These are phyloP conservation scores for Astrothelium subdiscretum DNA, from an alignment of 495 filamentous ascomycete species.

Conservation along the genomic window DNA sequence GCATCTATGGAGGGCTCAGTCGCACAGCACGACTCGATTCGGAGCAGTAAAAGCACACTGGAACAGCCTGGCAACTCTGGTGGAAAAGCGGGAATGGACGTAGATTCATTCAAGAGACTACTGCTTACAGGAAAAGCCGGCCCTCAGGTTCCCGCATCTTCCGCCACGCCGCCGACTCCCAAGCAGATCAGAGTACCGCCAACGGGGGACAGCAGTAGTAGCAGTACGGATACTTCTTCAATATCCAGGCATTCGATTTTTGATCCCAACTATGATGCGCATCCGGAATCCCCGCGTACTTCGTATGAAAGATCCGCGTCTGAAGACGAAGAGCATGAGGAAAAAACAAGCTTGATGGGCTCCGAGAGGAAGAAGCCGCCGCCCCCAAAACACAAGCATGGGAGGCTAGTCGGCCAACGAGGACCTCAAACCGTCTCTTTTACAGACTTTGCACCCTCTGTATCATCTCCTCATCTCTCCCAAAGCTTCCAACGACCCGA, in stretches of 20 bases:
- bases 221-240: slow-evolving; percentile 29
- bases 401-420: slow-evolving; percentile 15
- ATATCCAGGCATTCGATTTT: slow-evolving; percentile 27
- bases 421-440: slow-evolving; percentile 29
- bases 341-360: slow-evolving; percentile 19
- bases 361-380: slow-evolving; percentile 10
- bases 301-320: slow-evolving; percentile 21
- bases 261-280: slow-evolving; percentile 22
- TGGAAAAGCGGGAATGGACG: slow-evolving; percentile 16
- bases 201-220: slow-evolving; percentile 22
- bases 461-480: slow-evolving; percentile 5
- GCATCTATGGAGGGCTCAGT: neutral
- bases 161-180: neutral
- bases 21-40: neutral
- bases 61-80: neutral
- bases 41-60: neutral
- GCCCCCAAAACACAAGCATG: slow-evolving; percentile 24
- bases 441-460: slow-evolving; percentile 22
- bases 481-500: neutral
- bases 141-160: slow-evolving; percentile 11
- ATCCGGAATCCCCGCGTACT: slow-evolving; percentile 24
- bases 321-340: slow-evolving; percentile 25
- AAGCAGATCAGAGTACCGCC: neutral
- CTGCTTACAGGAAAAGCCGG: slow-evolving; percentile 25
- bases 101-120: slow-evolving; percentile 29